Conservation (phyloP, 345 rosid species). For the Pistacia integerrima region DNA sequence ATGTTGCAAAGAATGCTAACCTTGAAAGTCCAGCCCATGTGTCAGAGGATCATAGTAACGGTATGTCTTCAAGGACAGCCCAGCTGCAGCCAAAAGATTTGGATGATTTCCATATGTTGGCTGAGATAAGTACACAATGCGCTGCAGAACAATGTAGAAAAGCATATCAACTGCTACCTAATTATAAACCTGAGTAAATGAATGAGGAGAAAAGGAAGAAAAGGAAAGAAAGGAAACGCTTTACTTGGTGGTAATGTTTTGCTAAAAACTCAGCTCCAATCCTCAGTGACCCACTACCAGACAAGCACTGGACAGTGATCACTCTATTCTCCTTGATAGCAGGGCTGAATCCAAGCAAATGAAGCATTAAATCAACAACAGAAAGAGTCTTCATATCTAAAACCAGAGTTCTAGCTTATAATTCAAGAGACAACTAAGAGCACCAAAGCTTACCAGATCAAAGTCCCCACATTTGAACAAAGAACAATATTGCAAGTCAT, state of each 20-base stretch:
- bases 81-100: conserved; percentile 37
- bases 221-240: conserved; percentile 11
- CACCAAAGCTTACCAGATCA: background rate
- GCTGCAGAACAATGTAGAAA: conserved; percentile 28
- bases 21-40: conserved; percentile 48
- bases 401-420: background rate
- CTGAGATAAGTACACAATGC: conserved; percentile 36
- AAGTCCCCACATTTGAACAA: background rate
- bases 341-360: conserved; percentile 48
- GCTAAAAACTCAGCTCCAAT: conserved; percentile 95
- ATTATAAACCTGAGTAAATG: conserved; percentile 8
- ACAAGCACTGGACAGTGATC: conserved; percentile 85
- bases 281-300: conserved; percentile 94
- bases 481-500: background rate
- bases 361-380: conserved; percentile 18
- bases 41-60: conserved; percentile 50
- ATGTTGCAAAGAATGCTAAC: conserved; percentile 24
- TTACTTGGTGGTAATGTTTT: conserved; percentile 72
- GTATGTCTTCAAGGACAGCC: conserved; percentile 40
- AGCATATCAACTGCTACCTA: background rate
- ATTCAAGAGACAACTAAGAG: conserved; percentile 1
- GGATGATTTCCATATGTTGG: conserved; percentile 51
- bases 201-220: background rate
- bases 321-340: conserved; percentile 72
- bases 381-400: conserved; percentile 1